phyloP scores from a whole-genome alignment of 148 eudicot species.

The Suaeda aralocaspica region DNA sequence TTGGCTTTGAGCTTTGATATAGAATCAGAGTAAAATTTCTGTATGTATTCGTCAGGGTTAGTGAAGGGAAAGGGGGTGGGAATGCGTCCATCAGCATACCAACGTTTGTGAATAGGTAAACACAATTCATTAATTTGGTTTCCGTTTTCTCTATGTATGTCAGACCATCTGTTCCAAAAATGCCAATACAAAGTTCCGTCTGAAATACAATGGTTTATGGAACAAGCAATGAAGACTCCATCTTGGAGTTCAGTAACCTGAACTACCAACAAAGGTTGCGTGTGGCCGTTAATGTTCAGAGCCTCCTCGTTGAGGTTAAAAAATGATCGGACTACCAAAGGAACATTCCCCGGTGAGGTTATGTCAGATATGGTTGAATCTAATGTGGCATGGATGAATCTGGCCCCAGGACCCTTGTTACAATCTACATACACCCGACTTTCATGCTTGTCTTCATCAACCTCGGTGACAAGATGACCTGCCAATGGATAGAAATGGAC shows the following conservation, averaged over 20 bases:
- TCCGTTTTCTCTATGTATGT: conserved; percentile 12
- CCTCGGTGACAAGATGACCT: conserved; percentile 10
- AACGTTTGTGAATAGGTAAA: conserved; percentile 2
- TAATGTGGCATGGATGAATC: conserved; percentile 12
- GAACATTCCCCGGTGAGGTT: conserved; percentile 3
- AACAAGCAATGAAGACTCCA: conserved; percentile 13
- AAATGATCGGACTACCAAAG: conserved; percentile 9
- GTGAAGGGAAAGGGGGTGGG: conserved; percentile 13
- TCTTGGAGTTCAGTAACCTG: conserved; percentile 17
- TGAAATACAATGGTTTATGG: conserved; percentile 8
- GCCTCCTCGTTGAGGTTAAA: conserved; percentile 16
- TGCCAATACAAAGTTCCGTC: conserved; percentile 20
- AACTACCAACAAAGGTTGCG: conserved; percentile 8
- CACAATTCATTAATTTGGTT: not conserved
- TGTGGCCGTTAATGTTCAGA: conserved; percentile 14
- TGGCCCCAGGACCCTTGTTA: conserved; percentile 19
- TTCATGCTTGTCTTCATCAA: conserved; percentile 1
- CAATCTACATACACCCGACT: conserved; percentile 1
- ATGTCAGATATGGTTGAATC: not conserved
- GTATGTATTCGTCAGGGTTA: conserved; percentile 8
- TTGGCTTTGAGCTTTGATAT: conserved; percentile 25
- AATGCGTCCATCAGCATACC: conserved; percentile 6
- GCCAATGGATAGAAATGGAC: conserved; percentile 16
- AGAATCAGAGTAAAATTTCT: conserved; percentile 2
- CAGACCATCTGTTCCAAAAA: conserved; percentile 21